phyloP scores from a whole-genome alignment of 768 basidiomycete species.

The Podaxis sp. region DNA sequence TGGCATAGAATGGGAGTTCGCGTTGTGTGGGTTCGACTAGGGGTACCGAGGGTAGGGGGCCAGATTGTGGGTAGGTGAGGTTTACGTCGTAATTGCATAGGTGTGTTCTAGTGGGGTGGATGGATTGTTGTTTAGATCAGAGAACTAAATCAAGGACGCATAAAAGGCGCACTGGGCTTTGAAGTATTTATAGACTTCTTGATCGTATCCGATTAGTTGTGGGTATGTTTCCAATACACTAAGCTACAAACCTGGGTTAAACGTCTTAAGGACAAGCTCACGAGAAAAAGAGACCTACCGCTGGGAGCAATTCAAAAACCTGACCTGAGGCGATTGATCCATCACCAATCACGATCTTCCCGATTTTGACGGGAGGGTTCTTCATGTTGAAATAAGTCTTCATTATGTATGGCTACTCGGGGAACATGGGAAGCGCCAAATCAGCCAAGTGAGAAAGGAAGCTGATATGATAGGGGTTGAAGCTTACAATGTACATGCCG shows the following conservation, averaged over 20 bases:
- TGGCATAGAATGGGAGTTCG: constrained; percentile 26
- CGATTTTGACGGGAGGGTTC: constrained; percentile 63
- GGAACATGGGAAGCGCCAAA: background rate
- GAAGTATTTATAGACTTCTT: constrained; percentile 63
- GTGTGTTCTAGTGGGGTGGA: constrained; percentile 34
- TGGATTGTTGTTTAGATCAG: background rate
- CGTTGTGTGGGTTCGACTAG: constrained; percentile 30
- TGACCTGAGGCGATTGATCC: constrained; percentile 50
- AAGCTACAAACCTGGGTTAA: constrained; percentile 30
- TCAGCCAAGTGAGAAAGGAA: background rate
- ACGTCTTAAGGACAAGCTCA: background rate
- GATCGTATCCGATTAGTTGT: constrained; percentile 70
- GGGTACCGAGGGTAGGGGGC: constrained; percentile 40
- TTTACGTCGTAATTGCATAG: constrained; percentile 65
- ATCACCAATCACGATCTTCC: constrained; percentile 70
- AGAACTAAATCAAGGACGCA: background rate
- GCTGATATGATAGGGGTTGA: background rate
- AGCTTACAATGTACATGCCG: constrained; percentile 61
- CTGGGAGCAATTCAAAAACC: constrained; percentile 49
- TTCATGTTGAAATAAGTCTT: constrained; percentile 63
- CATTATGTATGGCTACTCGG: constrained; percentile 63
- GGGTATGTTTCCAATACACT: constrained; percentile 67
- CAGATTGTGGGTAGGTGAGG: constrained; percentile 64
- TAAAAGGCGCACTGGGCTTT: constrained; percentile 50
- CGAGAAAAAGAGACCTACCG: constrained; percentile 32